Evolutionary conservation across 768 basidiomycete genomes (phyloP).

Genomic region (Xanthoconium purpureum): DNA sequence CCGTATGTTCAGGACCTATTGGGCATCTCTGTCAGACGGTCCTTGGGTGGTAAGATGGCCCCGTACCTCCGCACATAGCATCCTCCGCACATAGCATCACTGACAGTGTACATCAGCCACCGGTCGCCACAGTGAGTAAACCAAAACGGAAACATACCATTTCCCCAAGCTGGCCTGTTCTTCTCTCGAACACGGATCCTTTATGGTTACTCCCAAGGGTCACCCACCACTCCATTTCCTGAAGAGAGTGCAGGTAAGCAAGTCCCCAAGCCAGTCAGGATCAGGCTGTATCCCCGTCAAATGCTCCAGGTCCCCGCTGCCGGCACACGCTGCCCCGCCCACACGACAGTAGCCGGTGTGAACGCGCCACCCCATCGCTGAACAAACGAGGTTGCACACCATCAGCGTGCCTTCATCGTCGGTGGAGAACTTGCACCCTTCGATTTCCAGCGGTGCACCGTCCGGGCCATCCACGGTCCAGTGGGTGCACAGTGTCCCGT

Average conservation of each 20-base stretch:
- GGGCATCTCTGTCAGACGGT: not conserved
- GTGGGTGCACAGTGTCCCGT: constrained; percentile 51
- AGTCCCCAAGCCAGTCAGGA: constrained; percentile 49
- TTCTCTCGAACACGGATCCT: constrained; percentile 61
- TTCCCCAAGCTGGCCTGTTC: constrained; percentile 52
- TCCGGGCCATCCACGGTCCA: constrained; percentile 58
- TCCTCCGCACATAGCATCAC: constrained; percentile 45
- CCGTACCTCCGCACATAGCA: constrained; percentile 42
- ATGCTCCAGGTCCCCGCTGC: constrained; percentile 45
- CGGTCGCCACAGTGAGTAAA: not conserved
- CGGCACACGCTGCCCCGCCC: constrained; percentile 34
- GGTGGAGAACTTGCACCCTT: constrained; percentile 52
- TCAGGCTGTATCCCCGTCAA: constrained; percentile 44
- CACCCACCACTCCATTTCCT: constrained; percentile 57
- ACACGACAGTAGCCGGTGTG: constrained; percentile 58
- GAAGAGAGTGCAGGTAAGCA: constrained; percentile 50
- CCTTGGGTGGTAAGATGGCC: not conserved
- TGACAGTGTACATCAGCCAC: constrained; percentile 11
- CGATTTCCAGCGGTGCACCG: constrained; percentile 47
- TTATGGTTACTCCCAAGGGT: constrained; percentile 7
- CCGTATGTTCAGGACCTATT: constrained; percentile 50
- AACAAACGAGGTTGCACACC: constrained; percentile 59
- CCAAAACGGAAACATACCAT: constrained; percentile 39
- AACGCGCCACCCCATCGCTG: constrained; percentile 52
- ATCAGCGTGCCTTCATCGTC: constrained; percentile 60